Evolutionary conservation across 2,329 filamentous ascomycete species (phyloP).

Genomic region (Trichoderma asperellum): DNA sequence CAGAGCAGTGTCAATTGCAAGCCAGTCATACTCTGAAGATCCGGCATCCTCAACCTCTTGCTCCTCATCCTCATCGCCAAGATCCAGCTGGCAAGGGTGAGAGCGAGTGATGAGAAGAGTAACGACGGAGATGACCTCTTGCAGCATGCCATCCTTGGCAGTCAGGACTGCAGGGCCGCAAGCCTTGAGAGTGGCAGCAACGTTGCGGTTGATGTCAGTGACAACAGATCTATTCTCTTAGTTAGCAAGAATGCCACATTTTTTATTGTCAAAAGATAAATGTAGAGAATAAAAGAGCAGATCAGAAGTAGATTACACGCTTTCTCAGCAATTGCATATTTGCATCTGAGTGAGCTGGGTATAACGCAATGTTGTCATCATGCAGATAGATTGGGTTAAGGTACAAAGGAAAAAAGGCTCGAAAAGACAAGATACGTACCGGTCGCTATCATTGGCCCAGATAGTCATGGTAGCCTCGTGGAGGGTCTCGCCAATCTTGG

Average conservation of each 20-base stretch:
- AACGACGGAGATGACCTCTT: slow-evolving; percentile 76
- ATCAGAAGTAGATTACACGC: slow-evolving; percentile 54
- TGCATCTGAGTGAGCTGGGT: slow-evolving; percentile 99
- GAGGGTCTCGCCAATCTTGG: slow-evolving; percentile 84
- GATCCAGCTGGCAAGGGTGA: slow-evolving; percentile 90
- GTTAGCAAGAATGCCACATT: slow-evolving; percentile 46
- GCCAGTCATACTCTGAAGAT: slow-evolving; percentile 96
- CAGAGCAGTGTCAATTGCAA: slow-evolving; percentile 90
- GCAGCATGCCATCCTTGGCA: slow-evolving; percentile 67
- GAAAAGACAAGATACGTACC: slow-evolving; percentile 66
- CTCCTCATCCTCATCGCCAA: slow-evolving; percentile 79
- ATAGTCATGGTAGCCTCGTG: slow-evolving; percentile 81
- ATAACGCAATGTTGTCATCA: slow-evolving; percentile 93
- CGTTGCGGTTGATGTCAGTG: slow-evolving; percentile 92
- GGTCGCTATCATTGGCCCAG: slow-evolving; percentile 89
- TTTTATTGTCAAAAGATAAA: slow-evolving; percentile 10
- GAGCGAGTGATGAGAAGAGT: slow-evolving; percentile 82
- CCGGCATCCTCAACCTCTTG: slow-evolving; percentile 68
- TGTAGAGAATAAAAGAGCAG: slow-evolving; percentile 36
- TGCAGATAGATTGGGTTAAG: slow-evolving; percentile 40
- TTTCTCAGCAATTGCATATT: slow-evolving; percentile 83
- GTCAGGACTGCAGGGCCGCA: slow-evolving; percentile 86
- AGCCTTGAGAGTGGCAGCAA: slow-evolving; percentile 86
- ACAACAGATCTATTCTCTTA: slow-evolving; percentile 70
- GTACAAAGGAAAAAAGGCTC: slow-evolving; percentile 23